A percentile compares a stretch with the other conserved stretches of the same genome.
phyloP scores from a whole-genome alignment of 306 rosid species.

The Datisca glomerata region DNA sequence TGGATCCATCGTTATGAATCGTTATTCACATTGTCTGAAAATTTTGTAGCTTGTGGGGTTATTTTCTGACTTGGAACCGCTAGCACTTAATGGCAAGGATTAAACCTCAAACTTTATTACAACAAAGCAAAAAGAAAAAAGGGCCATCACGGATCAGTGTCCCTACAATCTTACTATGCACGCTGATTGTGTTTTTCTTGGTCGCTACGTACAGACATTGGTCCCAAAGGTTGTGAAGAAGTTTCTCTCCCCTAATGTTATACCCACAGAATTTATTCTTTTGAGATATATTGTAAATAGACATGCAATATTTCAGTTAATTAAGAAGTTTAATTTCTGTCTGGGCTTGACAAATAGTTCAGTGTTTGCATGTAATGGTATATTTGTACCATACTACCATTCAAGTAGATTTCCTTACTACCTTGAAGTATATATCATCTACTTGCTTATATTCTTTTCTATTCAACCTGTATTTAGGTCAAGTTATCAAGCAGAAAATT shows the following conservation, averaged over 20 bases:
- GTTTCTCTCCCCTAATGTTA: no score
- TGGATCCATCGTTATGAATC: no score
- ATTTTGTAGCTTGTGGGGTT: slow-evolving; percentile 9
- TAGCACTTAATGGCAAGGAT: slow-evolving; percentile 49
- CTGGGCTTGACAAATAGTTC: background rate
- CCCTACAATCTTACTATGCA: slow-evolving; percentile 26
- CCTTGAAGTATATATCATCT: slow-evolving; percentile 7
- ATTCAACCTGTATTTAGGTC: slow-evolving; percentile 31
- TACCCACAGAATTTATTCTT: no score
- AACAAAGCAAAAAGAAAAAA: slow-evolving; percentile 73
- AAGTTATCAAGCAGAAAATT: slow-evolving; percentile 24
- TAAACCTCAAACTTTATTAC: slow-evolving; percentile 60
- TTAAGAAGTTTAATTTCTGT: background rate
- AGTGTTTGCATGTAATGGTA: slow-evolving; percentile 4
- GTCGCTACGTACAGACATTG: slow-evolving; percentile 37
- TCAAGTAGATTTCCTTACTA: no score
- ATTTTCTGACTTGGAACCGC: slow-evolving; percentile 5
- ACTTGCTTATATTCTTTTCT: slow-evolving; percentile 18
- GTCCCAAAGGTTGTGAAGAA: slow-evolving; percentile 42
- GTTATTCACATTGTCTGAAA: no score
- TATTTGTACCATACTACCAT: slow-evolving; percentile 4
- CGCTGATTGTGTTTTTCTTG: slow-evolving; percentile 33
- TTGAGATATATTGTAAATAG: no score
- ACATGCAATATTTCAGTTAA: no score
- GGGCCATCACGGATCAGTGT: slow-evolving; percentile 45